These are phyloP conservation scores for Tilletiopsis washingtonensis DNA, from an alignment of 1,284 basidiomycete genomes.

Conservation along the genomic window DNA sequence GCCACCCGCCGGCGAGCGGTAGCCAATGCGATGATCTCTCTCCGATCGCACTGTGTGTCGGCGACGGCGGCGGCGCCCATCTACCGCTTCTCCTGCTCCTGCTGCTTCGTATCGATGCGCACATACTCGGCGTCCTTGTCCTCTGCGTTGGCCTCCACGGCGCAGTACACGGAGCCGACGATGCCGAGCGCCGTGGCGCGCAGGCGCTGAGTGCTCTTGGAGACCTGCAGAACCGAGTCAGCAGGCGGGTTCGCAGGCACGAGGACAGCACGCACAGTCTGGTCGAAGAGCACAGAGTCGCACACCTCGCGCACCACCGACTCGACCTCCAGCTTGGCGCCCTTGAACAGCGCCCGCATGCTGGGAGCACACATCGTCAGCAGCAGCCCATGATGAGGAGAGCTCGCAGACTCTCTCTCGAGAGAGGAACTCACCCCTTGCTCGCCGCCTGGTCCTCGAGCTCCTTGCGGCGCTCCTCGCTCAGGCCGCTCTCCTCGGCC, in stretches of 20 bases:
- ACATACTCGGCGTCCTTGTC: conserved; percentile 6
- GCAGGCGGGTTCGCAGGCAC: background rate
- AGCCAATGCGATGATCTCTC: too few relatives aligned
- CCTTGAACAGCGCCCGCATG: conserved; percentile 50
- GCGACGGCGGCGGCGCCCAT: too few relatives aligned
- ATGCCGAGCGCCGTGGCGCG: conserved; percentile 37
- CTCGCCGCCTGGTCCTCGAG: conserved; percentile 94
- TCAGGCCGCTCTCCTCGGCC: conserved; percentile 72
- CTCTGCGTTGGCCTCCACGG: conserved; percentile 6
- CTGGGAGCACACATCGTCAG: background rate
- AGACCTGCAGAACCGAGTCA: too few relatives aligned
- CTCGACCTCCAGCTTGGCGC: conserved; percentile 90
- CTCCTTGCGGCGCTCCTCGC: conserved; percentile 75
- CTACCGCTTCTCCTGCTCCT: too few relatives aligned
- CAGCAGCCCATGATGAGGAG: background rate
- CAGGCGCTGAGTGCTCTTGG: conserved; percentile 41
- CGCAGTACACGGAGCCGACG: conserved; percentile 13
- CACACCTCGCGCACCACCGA: conserved; percentile 87
- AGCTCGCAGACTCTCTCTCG: background rate
- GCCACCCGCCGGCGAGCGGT: too few relatives aligned
- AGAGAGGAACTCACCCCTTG: conserved; percentile 52
- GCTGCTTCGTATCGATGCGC: conserved; percentile 3
- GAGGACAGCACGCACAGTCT: background rate
- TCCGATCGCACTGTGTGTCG: too few relatives aligned
- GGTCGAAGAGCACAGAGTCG: conserved; percentile 66